phyloP scores from a whole-genome alignment of 495 filamentous ascomycete genomes.

The Saxispiralis lemnorum region DNA sequence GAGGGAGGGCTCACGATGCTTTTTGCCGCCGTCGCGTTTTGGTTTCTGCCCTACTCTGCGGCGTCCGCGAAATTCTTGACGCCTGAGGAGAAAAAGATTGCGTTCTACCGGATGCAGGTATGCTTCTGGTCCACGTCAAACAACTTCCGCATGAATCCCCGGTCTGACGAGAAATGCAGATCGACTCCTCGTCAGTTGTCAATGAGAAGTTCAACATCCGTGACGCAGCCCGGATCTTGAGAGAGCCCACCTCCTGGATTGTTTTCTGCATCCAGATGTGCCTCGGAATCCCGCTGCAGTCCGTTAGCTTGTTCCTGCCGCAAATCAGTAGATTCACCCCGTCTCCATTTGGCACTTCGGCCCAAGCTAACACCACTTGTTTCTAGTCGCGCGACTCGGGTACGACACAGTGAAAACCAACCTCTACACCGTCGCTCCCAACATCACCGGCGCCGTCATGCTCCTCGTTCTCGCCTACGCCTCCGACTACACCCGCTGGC shows the following conservation, averaged over 20 bases:
- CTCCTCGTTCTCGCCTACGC: conserved; percentile 50
- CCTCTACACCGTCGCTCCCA: conserved; percentile 60
- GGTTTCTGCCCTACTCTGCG: conserved; percentile 50
- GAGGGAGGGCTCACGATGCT: conserved; percentile 33
- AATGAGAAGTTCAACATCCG: conserved; percentile 51
- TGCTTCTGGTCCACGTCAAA: conserved; percentile 56
- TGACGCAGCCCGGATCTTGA: conserved; percentile 48
- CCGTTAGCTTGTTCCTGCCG: conserved; percentile 52
- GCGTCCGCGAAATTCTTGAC: conserved; percentile 45
- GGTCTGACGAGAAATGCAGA: conserved; percentile 44
- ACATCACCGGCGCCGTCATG: conserved; percentile 44
- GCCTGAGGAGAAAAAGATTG: conserved; percentile 47
- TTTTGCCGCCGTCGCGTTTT: conserved; percentile 47
- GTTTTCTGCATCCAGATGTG: conserved; percentile 56
- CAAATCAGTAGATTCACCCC: conserved; percentile 31
- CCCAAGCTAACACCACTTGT: no score
- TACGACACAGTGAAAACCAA: conserved; percentile 54
- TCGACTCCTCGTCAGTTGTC: conserved; percentile 54
- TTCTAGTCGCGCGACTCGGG: conserved; percentile 36
- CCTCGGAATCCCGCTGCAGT: conserved; percentile 58
- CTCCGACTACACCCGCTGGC: conserved; percentile 44
- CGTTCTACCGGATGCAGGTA: conserved; percentile 55
- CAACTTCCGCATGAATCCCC: conserved; percentile 46
- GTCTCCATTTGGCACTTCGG: no score
- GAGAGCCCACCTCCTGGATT: conserved; percentile 40